Percentiles rank a stretch among this genome's conserved stretches.
phyloP scores from a whole-genome alignment of 1,284 basidiomycete species.

The Apiotrichum siamense region DNA sequence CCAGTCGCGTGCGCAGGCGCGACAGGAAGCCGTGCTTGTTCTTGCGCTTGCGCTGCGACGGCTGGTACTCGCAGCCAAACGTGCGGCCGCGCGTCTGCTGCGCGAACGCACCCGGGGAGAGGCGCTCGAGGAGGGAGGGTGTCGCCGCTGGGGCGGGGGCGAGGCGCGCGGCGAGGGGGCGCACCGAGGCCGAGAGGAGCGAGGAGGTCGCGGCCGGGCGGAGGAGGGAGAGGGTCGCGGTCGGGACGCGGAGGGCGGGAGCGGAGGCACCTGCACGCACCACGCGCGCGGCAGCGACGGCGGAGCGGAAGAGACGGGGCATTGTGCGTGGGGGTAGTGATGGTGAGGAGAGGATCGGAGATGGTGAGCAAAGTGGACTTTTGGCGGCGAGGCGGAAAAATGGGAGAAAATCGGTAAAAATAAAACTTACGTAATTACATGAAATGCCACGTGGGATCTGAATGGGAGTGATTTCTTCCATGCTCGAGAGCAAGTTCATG shows the following conservation, averaged over 20 bases:
- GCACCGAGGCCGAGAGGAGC: neutral
- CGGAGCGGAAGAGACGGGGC: conserved; percentile 11
- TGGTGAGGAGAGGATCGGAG: neutral
- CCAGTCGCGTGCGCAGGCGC: conserved; percentile 47
- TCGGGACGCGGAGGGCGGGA: conserved; percentile 1
- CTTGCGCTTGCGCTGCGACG: conserved; percentile 80
- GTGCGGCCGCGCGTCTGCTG: conserved; percentile 30
- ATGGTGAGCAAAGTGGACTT: neutral
- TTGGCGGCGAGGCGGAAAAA: neutral
- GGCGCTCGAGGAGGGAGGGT: conserved; percentile 9
- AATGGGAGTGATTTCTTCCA: neutral
- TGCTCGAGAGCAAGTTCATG: neutral
- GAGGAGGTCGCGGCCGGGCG: conserved; percentile 3
- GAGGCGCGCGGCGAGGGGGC: conserved; percentile 5
- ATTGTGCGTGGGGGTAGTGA: neutral
- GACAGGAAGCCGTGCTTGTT: conserved; percentile 80
- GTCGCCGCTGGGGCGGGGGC: conserved; percentile 3
- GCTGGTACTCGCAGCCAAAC: conserved; percentile 74
- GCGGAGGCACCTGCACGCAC: neutral
- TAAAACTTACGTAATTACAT: conserved; percentile 13
- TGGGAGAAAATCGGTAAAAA: conserved; percentile 5
- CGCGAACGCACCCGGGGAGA: conserved; percentile 1
- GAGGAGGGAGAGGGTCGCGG: neutral
- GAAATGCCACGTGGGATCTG: conserved; percentile 3
- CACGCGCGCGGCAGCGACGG: neutral